phyloP scores from a whole-genome alignment of 163 green algal species.

The Scenedesmus sp. region DNA sequence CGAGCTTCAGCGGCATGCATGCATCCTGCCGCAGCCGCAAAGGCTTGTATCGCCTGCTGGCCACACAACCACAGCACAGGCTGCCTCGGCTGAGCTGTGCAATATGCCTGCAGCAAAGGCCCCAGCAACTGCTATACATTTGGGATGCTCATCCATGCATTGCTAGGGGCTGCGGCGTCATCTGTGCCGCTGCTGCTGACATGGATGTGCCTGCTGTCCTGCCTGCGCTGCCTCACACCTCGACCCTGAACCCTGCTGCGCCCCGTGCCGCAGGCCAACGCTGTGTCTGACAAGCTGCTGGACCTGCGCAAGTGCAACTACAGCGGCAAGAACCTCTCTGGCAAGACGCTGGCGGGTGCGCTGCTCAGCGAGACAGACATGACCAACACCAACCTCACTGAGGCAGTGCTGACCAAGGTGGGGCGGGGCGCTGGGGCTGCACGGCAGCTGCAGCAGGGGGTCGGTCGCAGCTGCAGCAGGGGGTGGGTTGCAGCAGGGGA shows the following conservation, averaged over 20 bases:
- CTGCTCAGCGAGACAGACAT: conserved; percentile 84
- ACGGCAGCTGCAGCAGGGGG: not conserved
- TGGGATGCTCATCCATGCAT: not conserved
- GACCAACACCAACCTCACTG: conserved; percentile 80
- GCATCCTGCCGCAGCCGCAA: not conserved
- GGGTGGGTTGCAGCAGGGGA: not conserved
- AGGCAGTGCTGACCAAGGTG: conserved; percentile 94
- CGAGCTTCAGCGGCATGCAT: not conserved
- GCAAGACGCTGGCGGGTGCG: conserved; percentile 91
- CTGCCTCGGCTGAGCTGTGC: too few relatives aligned
- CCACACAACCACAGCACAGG: too few relatives aligned
- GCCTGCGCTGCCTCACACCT: not conserved
- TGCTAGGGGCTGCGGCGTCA: not conserved
- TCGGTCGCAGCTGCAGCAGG: not conserved
- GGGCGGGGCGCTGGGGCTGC: not conserved
- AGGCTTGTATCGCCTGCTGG: too few relatives aligned
- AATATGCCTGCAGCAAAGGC: too few relatives aligned
- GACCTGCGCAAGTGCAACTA: conserved; percentile 94
- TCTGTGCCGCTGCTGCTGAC: not conserved
- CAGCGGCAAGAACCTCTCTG: conserved; percentile 80
- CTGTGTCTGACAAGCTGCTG: conserved; percentile 92
- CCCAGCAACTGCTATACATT: too few relatives aligned
- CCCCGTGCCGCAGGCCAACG: conserved; percentile 81
- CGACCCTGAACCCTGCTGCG: too few relatives aligned
- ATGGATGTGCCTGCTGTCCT: not conserved